Percentiles rank a stretch among this genome's conserved stretches.
These are phyloP conservation scores for Macrophomina tecta DNA, from an alignment of 2,329 filamentous ascomycete genomes.

Conservation along the genomic window DNA sequence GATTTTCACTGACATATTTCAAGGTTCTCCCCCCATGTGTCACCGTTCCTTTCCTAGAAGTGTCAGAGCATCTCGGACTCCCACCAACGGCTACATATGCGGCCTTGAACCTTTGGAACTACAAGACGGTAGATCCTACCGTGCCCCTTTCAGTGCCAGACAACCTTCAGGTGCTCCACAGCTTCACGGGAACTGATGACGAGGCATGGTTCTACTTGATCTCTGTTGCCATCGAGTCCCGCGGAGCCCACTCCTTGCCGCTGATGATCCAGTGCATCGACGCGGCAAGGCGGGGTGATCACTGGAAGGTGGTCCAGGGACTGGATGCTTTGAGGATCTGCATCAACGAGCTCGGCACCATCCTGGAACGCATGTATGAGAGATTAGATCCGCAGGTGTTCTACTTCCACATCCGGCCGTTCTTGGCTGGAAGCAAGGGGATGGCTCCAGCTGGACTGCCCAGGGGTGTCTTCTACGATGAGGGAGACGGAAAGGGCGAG, in stretches of 20 bases:
- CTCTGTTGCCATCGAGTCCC: conserved; percentile 60
- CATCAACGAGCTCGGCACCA: conserved; percentile 44
- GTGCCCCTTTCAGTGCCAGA: conserved; percentile 37
- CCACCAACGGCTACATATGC: conserved; percentile 44
- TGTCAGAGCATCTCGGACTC: conserved; percentile 41
- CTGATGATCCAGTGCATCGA: conserved; percentile 55
- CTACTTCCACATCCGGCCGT: conserved; percentile 59
- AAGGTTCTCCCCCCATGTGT: conserved; percentile 41
- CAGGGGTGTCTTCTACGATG: conserved; percentile 59
- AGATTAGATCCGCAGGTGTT: conserved; percentile 56
- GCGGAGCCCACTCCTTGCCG: conserved; percentile 54
- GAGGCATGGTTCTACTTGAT: conserved; percentile 57
- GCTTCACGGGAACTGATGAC: conserved; percentile 42
- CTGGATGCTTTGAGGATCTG: conserved; percentile 46
- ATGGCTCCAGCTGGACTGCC: conserved; percentile 59
- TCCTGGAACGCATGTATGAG: conserved; percentile 60
- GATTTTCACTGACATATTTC: background rate
- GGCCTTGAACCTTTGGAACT: conserved; percentile 45
- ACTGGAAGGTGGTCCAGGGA: conserved; percentile 31
- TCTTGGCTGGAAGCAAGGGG: conserved; percentile 60
- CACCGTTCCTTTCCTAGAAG: conserved; percentile 38
- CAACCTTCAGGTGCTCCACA: conserved; percentile 39
- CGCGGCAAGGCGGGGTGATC: conserved; percentile 39
- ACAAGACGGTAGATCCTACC: conserved; percentile 31
- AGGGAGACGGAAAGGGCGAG: conserved; percentile 54